Conservation (phyloP, 192 early-diverging fungal genomes). For the Podochytrium sp. region DNA sequence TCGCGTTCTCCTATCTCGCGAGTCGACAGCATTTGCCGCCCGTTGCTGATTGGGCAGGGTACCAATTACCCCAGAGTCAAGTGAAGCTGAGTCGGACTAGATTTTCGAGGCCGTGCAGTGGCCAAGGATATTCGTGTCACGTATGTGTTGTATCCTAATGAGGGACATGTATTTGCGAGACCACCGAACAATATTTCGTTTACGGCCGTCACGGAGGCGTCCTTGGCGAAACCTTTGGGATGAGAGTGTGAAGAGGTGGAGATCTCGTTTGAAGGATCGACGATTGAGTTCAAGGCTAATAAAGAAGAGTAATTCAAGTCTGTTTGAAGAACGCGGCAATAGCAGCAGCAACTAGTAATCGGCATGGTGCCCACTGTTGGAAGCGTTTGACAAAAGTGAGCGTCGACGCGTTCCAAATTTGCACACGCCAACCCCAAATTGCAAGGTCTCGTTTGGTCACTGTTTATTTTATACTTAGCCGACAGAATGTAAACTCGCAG, state of each 20-base stretch:
- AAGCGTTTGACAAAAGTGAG: too few species aligned
- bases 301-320: too few species aligned
- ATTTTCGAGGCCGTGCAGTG: constrained; percentile 40
- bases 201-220: constrained; percentile 35
- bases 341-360: too few species aligned
- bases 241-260: neutral
- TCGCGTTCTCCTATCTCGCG: constrained; percentile 33
- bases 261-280: constrained; percentile 4
- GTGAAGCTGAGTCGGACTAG: constrained; percentile 47
- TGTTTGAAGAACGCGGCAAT: neutral
- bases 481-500: too few species aligned
- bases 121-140: constrained; percentile 35
- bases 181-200: constrained; percentile 48
- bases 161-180: constrained; percentile 46
- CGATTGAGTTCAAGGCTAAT: constrained; percentile 16
- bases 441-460: too few species aligned
- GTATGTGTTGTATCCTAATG: constrained; percentile 45
- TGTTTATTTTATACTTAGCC: too few species aligned
- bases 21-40: constrained; percentile 43
- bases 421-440: too few species aligned
- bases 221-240: constrained; percentile 39
- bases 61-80: constrained; percentile 49
- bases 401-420: too few species aligned
- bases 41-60: constrained; percentile 47
- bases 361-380: too few species aligned